Percentiles rank a stretch among this genome's conserved stretches.
These are phyloP conservation scores for Pterulicium gracile DNA, from an alignment of 1,284 basidiomycete species.

Conservation along the genomic window DNA sequence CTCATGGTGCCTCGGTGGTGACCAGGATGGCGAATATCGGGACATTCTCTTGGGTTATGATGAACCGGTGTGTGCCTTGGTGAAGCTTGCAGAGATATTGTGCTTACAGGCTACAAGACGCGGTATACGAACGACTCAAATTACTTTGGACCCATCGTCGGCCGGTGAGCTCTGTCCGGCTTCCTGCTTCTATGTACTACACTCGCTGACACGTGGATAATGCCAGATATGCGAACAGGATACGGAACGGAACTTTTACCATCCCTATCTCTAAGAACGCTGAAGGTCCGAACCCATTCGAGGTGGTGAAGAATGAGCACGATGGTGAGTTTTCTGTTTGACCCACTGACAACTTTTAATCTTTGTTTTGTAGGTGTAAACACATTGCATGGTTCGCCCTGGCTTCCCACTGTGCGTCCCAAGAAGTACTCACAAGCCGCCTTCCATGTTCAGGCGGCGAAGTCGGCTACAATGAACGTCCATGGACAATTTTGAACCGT, in stretches of 20 bases:
- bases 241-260: constrained; percentile 36
- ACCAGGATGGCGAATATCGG: constrained; percentile 25
- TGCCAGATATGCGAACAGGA: constrained; percentile 30
- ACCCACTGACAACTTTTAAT: constrained; percentile 22
- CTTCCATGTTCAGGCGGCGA: constrained; percentile 21
- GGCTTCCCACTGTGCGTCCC: background rate
- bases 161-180: constrained; percentile 21
- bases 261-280: constrained; percentile 33
- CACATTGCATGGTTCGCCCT: background rate
- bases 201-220: background rate
- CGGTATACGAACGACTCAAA: constrained; percentile 21
- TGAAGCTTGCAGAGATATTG: background rate
- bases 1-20: background rate
- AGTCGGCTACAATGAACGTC: constrained; percentile 30
- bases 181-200: background rate
- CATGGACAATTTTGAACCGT: constrained; percentile 23
- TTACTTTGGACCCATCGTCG: constrained; percentile 32
- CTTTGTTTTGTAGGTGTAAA: constrained; percentile 17
- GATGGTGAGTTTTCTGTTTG: constrained; percentile 14
- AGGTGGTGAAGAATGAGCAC: constrained; percentile 32
- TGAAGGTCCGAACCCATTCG: constrained; percentile 24
- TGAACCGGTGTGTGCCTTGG: constrained; percentile 19
- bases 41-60: constrained; percentile 32
- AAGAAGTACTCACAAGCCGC: background rate
- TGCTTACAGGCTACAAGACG: constrained; percentile 15